Base-by-base conservation (phyloP, 495 filamentous ascomycete genomes). In the Durotheca rogersii region DNA sequence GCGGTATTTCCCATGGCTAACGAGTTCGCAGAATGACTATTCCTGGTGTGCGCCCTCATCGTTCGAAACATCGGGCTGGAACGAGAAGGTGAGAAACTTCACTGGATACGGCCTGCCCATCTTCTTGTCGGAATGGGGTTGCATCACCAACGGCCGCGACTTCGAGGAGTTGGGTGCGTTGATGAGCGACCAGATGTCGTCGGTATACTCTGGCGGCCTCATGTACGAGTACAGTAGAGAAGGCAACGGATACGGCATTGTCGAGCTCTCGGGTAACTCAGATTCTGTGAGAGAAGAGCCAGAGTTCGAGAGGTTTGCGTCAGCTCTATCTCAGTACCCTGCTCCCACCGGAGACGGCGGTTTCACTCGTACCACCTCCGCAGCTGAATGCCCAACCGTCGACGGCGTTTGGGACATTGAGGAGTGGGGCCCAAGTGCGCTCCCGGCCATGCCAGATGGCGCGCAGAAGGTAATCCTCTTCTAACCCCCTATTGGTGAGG, bases 51-150 rank as follows among this genome's bases (percentile, higher is more conserved):
- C 90, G 58, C 62, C 62, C 1, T 88, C 90, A 15, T 81, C 86
- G 42, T 95, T 88, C 73, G 62, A 63, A 17, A 77, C 67, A 38
- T 88, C 91, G 41, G 90, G 89, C 55, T 97, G 90, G 90, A 77
- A 88, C 65, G 73, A 88, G 67, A 96, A 96, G 81, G 93, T 96
- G 41, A 79, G 87, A 74, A 88, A 84, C 69, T 96, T 92, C 76
- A 84, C 81, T 51, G 84, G 86, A 61, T 97, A 96, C 66, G 89
- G 90, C 53, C 72, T 96, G 37, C 93, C 92, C 15, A 85, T 96
- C 57, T 97, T 96, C 81, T 77, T 97, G 14, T 96, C 91, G 17
- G 93, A 96, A 67, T 97, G 90, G 62, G 92, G 92, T 50, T 97
- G 92, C 81, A 79, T 70, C 47, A 87, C 80, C 54, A 87, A 87